A percentile compares a stretch with the other conserved stretches of the same genome.
Evolutionary conservation across 2,329 filamentous ascomycete genomes (phyloP).

Genomic region (Pseudogymnoascus sp.): DNA sequence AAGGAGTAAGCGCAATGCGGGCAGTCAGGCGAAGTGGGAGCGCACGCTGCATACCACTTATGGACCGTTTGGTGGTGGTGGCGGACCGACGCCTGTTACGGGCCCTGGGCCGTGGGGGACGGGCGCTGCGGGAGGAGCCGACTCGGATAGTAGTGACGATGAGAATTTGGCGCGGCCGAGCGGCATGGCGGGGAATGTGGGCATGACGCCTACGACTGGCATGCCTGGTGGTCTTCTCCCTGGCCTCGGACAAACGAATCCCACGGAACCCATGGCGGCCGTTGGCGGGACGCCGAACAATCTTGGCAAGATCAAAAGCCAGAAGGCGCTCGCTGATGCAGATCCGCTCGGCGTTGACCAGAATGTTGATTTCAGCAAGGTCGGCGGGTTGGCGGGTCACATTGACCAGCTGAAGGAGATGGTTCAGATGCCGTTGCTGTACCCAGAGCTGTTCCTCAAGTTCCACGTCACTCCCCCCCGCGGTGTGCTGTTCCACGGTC

Average conservation of each 20-base stretch:
- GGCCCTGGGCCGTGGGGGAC: slow-evolving; percentile 67
- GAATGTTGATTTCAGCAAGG: slow-evolving; percentile 87
- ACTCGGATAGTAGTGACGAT: slow-evolving; percentile 96
- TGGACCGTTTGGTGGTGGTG: slow-evolving; percentile 85
- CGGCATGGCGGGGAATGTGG: slow-evolving; percentile 56
- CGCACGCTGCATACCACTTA: slow-evolving; percentile 81
- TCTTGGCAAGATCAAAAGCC: slow-evolving; percentile 88
- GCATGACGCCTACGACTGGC: slow-evolving; percentile 52
- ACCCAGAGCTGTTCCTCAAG: slow-evolving; percentile 85
- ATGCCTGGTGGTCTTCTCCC: slow-evolving; percentile 46
- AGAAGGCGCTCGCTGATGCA: slow-evolving; percentile 83
- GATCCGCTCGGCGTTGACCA: slow-evolving; percentile 91
- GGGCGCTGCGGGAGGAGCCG: slow-evolving; percentile 68
- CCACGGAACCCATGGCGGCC: slow-evolving; percentile 47
- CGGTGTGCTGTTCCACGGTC: slow-evolving; percentile 93
- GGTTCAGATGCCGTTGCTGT: slow-evolving; percentile 88
- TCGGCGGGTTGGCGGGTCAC: slow-evolving; percentile 85
- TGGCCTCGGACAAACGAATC: slow-evolving; percentile 44
- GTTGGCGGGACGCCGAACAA: slow-evolving; percentile 64
- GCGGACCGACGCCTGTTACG: slow-evolving; percentile 44
- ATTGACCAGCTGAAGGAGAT: slow-evolving; percentile 98
- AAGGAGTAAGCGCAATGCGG: slow-evolving; percentile 33
- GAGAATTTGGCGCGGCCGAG: slow-evolving; percentile 63
- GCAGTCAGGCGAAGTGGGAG: slow-evolving; percentile 50
- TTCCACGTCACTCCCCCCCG: slow-evolving; percentile 92